Base-by-base conservation (phyloP, 331 rosid genomes). In the Rhamnella rubrinervis region DNA sequence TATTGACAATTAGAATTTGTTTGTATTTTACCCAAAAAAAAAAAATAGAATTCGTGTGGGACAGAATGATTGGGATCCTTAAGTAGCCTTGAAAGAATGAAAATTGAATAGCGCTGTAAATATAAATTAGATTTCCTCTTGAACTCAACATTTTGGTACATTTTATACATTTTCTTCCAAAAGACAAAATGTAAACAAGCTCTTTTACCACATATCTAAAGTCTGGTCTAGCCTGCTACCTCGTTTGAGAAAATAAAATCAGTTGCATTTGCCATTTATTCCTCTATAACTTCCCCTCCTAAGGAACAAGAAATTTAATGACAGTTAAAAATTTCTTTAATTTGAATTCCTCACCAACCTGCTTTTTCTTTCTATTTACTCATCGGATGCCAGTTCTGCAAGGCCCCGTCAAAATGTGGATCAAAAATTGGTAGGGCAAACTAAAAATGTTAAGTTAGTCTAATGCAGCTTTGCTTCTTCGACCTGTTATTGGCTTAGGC, bases 381-480 rank as follows among this genome's bases (percentile, higher is more conserved):
- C 80, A 70, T 55, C 31, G 52, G 41, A 73, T 35, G 31, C 70
- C n/a, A 71, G 75, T 58, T 75, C 77, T 72, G 80, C 66, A 62
- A 67, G 69, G 73, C 77, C 79, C 79, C 59, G 52, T 47, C 66
- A 58, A 66, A 44, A 26, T 40, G 59, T 13, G 53, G 77, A 68
- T 82, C 83, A 85, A 85, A 80, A 92, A n/a, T 78, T 81, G 62
- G 31, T 63, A 59, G 38, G 17, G 72, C 53, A 49, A 59, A 80
- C 39, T 20, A 39, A 53, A 59, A 50, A 71, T 41, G 23, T 53
- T 67, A 31, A 37, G 73, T 80, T 67, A 88, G 74, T 95, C 99
- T 63, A 95, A 82, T 55, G 97, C 97, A n/a, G 97, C 86, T 82
- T 95, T 92, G 77, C 81, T 91, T 78, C 69, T 87, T 73, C 97